Conservation (phyloP, 257 asterid species). For the Apocynum venetum region DNA sequence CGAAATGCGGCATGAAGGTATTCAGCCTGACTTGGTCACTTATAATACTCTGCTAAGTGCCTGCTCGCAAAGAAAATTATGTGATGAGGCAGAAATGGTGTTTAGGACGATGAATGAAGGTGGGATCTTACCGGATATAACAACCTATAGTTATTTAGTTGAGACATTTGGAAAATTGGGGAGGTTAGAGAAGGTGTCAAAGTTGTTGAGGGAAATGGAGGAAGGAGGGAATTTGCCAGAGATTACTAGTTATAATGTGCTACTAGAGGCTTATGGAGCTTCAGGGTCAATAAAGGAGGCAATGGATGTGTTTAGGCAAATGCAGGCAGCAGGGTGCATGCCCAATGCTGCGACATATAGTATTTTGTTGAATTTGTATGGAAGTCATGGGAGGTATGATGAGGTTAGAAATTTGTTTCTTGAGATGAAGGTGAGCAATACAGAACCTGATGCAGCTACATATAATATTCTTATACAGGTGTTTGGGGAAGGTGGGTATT, state of each 20-base stretch:
- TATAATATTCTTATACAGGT: slow-evolving; percentile 86
- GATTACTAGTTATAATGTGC: slow-evolving; percentile 73
- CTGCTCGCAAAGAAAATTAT: slow-evolving; percentile 67
- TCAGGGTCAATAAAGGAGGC: slow-evolving; percentile 76
- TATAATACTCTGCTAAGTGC: slow-evolving; percentile 83
- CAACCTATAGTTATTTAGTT: slow-evolving; percentile 69
- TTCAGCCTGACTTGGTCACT: slow-evolving; percentile 93
- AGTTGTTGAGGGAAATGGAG: slow-evolving; percentile 79
- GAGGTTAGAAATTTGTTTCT: slow-evolving; percentile 90
- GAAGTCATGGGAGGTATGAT: slow-evolving; percentile 81
- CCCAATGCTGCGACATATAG: slow-evolving; percentile 88
- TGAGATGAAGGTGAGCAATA: slow-evolving; percentile 91
- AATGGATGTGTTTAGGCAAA: slow-evolving; percentile 84
- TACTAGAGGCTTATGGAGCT: slow-evolving; percentile 78
- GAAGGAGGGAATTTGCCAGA: slow-evolving; percentile 77
- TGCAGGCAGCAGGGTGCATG: slow-evolving; percentile 81
- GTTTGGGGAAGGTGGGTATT: slow-evolving; percentile 95
- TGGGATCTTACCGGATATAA: slow-evolving; percentile 83
- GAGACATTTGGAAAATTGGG: slow-evolving; percentile 73
- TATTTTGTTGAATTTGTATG: slow-evolving; percentile 74
- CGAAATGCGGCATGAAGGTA: slow-evolving; percentile 93
- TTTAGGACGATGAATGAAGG: slow-evolving; percentile 94
- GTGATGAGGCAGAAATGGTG: slow-evolving; percentile 96
- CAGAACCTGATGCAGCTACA: slow-evolving; percentile 84
- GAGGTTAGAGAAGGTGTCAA: slow-evolving; percentile 73